Base-by-base conservation (phyloP, 2,329 filamentous ascomycete species). In the Penicillium sp. region DNA sequence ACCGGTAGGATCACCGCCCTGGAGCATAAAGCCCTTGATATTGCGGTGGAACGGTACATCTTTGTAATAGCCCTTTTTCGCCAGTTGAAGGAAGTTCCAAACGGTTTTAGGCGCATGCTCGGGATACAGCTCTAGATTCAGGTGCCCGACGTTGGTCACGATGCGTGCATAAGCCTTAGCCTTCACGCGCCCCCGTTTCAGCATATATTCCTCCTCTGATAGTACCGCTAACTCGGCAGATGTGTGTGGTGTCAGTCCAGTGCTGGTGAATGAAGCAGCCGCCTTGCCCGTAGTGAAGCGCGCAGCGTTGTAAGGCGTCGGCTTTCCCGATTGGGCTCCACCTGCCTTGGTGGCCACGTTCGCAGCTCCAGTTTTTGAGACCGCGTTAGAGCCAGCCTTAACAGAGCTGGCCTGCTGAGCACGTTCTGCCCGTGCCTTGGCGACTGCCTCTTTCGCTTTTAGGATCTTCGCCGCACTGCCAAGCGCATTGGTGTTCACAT, bases 1-100 rank as follows among this genome's bases (percentile, higher is more conserved):
- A 1, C 92, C 92, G 0, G 89, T 89, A 0, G 93, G 93, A 66
- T 99, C 93, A 31, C 93, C 93, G 36, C 92, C 92, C 69, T 99
- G 93, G 33, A 99, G 88, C 93, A 99, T 99, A 68, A 99, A 99
- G 61, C 88, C 89, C 50, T 85, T 85, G 61, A 99, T 96, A 67
- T 95, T 96, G 55, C 93, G 84, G 70, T 99, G 93, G 66, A 99
- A 99, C 11, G 80, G 71, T 2, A 95, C 85, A 56, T 81, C 82
- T 43, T 82, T 83, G 74, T 97, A 99, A 71, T 95, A 96, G 0
- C 92, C 92, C 58, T 87, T 88, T 64, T 95, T 87, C 1, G 90
- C 83, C 4, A 99, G 76, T 48, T 87, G 84, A 44, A 95, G 82
- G 64, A 99, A 99, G 69, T 99, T 99, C 89, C 92, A 99, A 1